Conservation (phyloP, 2,329 filamentous ascomycete genomes). For the Fusarium illudens region DNA sequence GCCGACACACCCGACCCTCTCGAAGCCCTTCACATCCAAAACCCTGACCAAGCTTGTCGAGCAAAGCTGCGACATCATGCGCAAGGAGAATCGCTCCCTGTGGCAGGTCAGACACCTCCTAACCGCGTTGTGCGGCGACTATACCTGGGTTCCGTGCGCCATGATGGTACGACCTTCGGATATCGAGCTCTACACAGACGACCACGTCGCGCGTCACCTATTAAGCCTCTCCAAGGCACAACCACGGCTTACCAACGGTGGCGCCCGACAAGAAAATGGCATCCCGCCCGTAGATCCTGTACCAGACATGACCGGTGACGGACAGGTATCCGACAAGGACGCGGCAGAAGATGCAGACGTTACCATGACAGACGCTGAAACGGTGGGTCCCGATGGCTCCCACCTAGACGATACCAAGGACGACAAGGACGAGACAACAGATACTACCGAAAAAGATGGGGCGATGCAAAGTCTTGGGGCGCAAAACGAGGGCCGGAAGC, state of each 20-base stretch:
- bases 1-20: constrained; percentile 76
- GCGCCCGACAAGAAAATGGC: constrained; percentile 24
- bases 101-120: constrained; percentile 79
- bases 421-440: constrained; percentile 15
- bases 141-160: constrained; percentile 71
- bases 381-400: constrained; percentile 32
- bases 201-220: constrained; percentile 52
- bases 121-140: constrained; percentile 78
- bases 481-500: constrained; percentile 17
- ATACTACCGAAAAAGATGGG: constrained; percentile 8
- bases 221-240: constrained; percentile 42
- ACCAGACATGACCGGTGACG: constrained; percentile 4
- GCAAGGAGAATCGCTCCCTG: constrained; percentile 76
- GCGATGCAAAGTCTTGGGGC: constrained; percentile 1
- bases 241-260: constrained; percentile 38
- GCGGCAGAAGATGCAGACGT: constrained; percentile 38
- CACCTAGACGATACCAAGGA: constrained; percentile 20
- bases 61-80: constrained; percentile 75
- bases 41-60: constrained; percentile 75
- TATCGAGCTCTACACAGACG: constrained; percentile 61
- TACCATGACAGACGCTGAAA: constrained; percentile 45
- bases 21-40: constrained; percentile 76
- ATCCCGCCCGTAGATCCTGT: constrained; percentile 2
- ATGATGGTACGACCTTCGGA: constrained; percentile 66
- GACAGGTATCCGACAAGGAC: constrained; percentile 16